Evolutionary conservation across 768 basidiomycete genomes (phyloP).

Genomic region (Coprinopsis strossmayeri): DNA sequence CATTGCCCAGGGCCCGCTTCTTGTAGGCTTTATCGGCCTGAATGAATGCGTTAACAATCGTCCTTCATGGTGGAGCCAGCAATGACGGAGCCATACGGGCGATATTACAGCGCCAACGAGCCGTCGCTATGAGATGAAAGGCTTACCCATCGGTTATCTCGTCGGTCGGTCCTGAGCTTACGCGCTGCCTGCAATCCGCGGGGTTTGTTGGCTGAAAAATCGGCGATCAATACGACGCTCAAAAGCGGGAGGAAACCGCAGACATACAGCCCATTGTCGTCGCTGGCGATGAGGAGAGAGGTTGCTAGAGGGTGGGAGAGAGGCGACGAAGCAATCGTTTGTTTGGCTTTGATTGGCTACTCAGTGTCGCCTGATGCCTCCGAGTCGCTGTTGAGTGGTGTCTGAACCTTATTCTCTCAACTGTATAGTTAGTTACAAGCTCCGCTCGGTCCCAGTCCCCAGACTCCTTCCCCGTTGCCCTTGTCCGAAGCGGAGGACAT

Average conservation of each 20-base stretch:
- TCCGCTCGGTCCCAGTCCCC: constrained; percentile 2
- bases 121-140: constrained; percentile 5
- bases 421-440: constrained; percentile 21
- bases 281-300: constrained; percentile 22
- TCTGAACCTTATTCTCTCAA: constrained; percentile 41
- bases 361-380: background rate
- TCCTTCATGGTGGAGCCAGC: constrained; percentile 3
- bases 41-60: constrained; percentile 10
- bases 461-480: background rate
- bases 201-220: constrained; percentile 85
- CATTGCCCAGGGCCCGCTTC: constrained; percentile 98
- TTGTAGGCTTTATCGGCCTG: constrained; percentile 99
- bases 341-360: constrained; percentile 7
- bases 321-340: constrained; percentile 17
- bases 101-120: background rate
- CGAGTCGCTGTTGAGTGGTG: no score
- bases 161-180: constrained; percentile 91
- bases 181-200: constrained; percentile 98
- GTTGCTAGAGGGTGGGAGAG: constrained; percentile 13
- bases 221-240: constrained; percentile 9
- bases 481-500: background rate
- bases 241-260: constrained; percentile 12
- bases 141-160: constrained; percentile 95
- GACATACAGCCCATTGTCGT: constrained; percentile 83
- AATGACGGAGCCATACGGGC: background rate